A percentile compares a stretch with the other conserved stretches of the same genome.
These are phyloP conservation scores for Cephalotrichum gorgonifer DNA, from an alignment of 2,329 filamentous ascomycete genomes.

Conservation along the genomic window DNA sequence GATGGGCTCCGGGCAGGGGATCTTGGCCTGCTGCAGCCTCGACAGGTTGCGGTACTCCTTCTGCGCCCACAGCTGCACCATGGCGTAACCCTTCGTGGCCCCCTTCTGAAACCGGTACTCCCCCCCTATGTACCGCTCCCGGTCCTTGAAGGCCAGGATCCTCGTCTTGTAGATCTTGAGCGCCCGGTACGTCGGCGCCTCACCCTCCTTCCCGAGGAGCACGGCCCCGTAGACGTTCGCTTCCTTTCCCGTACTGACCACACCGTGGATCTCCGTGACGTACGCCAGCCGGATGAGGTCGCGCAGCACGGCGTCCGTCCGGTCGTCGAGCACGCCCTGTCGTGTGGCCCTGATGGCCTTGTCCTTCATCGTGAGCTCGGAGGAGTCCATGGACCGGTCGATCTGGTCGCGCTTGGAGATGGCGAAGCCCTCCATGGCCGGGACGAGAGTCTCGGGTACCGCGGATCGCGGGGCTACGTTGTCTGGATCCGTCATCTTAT, in stretches of 20 bases:
- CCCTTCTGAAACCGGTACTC: conserved; percentile 77
- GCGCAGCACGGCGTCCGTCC: conserved; percentile 88
- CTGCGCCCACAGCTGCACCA: conserved; percentile 98
- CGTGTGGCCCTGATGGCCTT: conserved; percentile 88
- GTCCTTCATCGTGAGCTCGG: conserved; percentile 56
- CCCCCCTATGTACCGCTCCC: conserved; percentile 89
- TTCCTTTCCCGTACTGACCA: conserved; percentile 93
- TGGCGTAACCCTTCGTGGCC: conserved; percentile 91
- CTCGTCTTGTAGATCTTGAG: conserved; percentile 99
- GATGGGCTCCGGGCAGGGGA: conserved; percentile 83
- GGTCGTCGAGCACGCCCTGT: conserved; percentile 88
- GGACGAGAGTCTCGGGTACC: conserved; percentile 1
- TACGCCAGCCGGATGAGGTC: conserved; percentile 92
- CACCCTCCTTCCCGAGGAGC: conserved; percentile 45
- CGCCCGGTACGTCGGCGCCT: conserved; percentile 51
- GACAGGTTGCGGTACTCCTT: conserved; percentile 95
- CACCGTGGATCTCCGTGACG: conserved; percentile 86
- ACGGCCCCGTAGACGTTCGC: conserved; percentile 95
- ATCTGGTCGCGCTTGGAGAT: conserved; percentile 5
- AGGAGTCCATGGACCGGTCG: conserved; percentile 5
- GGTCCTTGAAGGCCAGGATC: conserved; percentile 95
- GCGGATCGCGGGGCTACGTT: neutral
- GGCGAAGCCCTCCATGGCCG: conserved; percentile 5
- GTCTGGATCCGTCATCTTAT: neutral
- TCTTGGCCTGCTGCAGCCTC: conserved; percentile 71